Evolutionary conservation across 2,329 filamentous ascomycete genomes (phyloP).

Genomic region (Albifimbria verrucaria): DNA sequence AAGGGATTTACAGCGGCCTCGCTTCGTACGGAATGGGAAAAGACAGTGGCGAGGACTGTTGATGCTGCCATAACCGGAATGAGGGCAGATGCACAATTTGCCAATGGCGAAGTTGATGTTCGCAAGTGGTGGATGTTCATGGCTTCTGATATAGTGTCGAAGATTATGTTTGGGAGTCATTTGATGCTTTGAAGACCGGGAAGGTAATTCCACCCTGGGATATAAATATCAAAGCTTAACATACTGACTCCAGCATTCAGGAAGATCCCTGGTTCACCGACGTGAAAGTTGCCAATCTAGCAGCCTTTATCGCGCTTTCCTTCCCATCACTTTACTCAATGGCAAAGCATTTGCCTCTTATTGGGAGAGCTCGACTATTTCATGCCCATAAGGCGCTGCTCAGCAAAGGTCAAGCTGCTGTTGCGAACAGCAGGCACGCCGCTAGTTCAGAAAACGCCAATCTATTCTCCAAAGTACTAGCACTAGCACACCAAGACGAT

Average conservation of each 20-base stretch:
- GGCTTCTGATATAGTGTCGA: constrained; percentile 48
- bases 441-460: not conserved
- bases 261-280: not conserved
- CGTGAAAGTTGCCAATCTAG: not conserved
- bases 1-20: constrained; percentile 1
- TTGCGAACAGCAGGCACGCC: too few relatives aligned
- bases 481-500: not conserved
- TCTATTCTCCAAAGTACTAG: not conserved
- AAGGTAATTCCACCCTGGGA: constrained; percentile 35
- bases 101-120: constrained; percentile 34
- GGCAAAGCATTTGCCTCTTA: not conserved
- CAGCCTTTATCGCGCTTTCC: not conserved
- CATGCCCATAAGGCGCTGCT: not conserved
- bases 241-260: not conserved
- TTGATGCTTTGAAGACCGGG: constrained; percentile 43
- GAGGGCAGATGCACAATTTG: constrained; percentile 31
- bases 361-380: not conserved
- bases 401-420: not conserved
- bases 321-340: not conserved
- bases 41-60: not conserved
- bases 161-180: constrained; percentile 52
- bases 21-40: not conserved
- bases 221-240: not conserved
- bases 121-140: constrained; percentile 51
- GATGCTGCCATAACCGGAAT: constrained; percentile 3